Conservation (phyloP, 2,329 filamentous ascomycete genomes). For the Colletotrichum liriopes region DNA sequence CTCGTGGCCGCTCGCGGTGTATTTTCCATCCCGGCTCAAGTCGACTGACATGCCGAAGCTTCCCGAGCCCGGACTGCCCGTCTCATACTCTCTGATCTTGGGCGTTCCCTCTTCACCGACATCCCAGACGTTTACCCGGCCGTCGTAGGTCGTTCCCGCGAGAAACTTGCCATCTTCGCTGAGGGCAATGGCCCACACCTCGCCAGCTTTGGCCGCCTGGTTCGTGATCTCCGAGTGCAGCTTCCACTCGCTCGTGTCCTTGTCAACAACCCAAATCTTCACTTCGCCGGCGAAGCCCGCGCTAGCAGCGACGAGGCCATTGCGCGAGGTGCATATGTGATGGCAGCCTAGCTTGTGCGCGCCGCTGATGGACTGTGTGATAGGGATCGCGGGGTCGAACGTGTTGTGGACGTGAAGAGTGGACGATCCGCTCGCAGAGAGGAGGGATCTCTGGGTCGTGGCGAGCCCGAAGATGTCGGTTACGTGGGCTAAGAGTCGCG, state of each 20-base stretch:
- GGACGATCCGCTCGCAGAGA: slow-evolving; percentile 90
- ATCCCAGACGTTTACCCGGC: slow-evolving; percentile 92
- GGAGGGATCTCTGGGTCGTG: slow-evolving; percentile 78
- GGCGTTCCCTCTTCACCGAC: slow-evolving; percentile 67
- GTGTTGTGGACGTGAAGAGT: slow-evolving; percentile 87
- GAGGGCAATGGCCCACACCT: slow-evolving; percentile 90
- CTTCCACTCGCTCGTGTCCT: slow-evolving; percentile 70
- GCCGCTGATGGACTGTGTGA: slow-evolving; percentile 83
- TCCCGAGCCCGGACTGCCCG: slow-evolving; percentile 77
- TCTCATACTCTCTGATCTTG: slow-evolving; percentile 89
- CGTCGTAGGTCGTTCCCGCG: slow-evolving; percentile 90
- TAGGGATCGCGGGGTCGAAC: slow-evolving; percentile 78
- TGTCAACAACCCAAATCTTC: slow-evolving; percentile 81
- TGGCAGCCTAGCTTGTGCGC: slow-evolving; percentile 94
- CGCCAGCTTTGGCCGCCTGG: slow-evolving; percentile 71
- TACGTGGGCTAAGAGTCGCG: slow-evolving; percentile 75
- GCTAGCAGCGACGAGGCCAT: slow-evolving; percentile 82
- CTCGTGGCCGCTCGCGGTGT: slow-evolving; percentile 93
- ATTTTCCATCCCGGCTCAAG: slow-evolving; percentile 82
- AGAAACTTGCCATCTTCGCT: slow-evolving; percentile 88
- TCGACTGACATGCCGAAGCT: slow-evolving; percentile 94
- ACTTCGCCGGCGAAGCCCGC: slow-evolving; percentile 92
- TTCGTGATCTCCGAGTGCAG: slow-evolving; percentile 62
- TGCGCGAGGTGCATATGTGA: slow-evolving; percentile 81
- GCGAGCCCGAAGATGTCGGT: slow-evolving; percentile 90